Conservation (phyloP, 176 grass and related monocot genomes). For the Ensete ventricosum region DNA sequence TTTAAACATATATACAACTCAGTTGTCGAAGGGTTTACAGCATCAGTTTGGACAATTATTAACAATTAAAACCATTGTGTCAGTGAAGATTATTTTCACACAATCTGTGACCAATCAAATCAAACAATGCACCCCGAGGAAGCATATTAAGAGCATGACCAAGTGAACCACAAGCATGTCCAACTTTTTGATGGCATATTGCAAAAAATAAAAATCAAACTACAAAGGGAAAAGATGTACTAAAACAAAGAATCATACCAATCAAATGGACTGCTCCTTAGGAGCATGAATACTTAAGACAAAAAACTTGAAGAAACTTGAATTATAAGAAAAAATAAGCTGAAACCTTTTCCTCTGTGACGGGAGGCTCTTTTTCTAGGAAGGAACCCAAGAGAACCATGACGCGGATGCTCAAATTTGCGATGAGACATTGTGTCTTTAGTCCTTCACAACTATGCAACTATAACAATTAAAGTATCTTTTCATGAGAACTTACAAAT, state of each 20-base stretch:
- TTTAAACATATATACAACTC: no score
- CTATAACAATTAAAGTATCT: neutral
- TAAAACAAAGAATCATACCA: neutral
- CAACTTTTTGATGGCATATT: no score
- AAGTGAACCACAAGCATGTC: no score
- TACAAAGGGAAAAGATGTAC: neutral
- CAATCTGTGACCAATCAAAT: no score
- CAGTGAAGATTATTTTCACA: no score
- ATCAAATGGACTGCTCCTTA: neutral
- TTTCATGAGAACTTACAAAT: neutral
- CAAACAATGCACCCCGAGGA: no score
- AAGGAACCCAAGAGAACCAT: slow-evolving; percentile 19
- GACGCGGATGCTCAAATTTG: slow-evolving; percentile 16
- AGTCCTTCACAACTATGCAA: neutral
- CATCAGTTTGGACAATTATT: no score
- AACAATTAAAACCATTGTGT: no score
- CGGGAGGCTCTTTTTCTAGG: slow-evolving; percentile 14
- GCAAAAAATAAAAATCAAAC: neutral
- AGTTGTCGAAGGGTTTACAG: no score
- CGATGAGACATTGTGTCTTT: slow-evolving; percentile 9
- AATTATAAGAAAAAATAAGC: neutral
- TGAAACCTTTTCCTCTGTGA: slow-evolving; percentile 19
- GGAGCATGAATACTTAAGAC: neutral
- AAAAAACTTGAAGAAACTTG: neutral
- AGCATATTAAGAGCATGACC: no score